Percentiles rank a stretch among this genome's conserved stretches.
phyloP scores from a whole-genome alignment of 495 filamentous ascomycete genomes.

The Aspergillus olivimuriae region DNA sequence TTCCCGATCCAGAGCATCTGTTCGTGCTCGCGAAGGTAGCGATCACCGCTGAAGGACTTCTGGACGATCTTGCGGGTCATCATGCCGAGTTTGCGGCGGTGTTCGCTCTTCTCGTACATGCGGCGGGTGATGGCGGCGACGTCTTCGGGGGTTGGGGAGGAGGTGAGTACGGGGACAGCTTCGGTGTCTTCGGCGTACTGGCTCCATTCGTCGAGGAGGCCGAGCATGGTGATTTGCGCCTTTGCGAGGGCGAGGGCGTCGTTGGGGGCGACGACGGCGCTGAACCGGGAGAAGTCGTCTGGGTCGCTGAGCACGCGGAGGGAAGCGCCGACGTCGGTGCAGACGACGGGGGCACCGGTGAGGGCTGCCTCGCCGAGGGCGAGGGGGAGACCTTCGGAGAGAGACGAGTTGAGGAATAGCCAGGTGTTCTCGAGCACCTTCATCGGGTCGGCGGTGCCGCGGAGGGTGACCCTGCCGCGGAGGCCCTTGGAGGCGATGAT shows the following conservation, averaged over 20 bases:
- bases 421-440: conserved; percentile 55
- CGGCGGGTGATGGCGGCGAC: conserved; percentile 48
- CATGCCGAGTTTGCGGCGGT: conserved; percentile 55
- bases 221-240: conserved; percentile 58
- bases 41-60: conserved; percentile 53
- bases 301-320: conserved; percentile 57
- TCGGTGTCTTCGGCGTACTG: conserved; percentile 44
- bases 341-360: conserved; percentile 58
- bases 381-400: conserved; percentile 59
- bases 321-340: conserved; percentile 60
- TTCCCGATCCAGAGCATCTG: conserved; percentile 65
- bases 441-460: conserved; percentile 51
- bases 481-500: conserved; percentile 57
- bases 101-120: conserved; percentile 57
- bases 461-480: conserved; percentile 44
- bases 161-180: conserved; percentile 40
- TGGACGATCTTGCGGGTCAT: conserved; percentile 53
- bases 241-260: conserved; percentile 51
- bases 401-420: conserved; percentile 63
- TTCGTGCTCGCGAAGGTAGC: conserved; percentile 63
- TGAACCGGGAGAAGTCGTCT: conserved; percentile 50
- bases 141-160: conserved; percentile 43
- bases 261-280: conserved; percentile 58
- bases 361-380: conserved; percentile 61
- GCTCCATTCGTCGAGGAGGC: conserved; percentile 54